These are phyloP conservation scores for Calonectria hawksworthii DNA, from an alignment of 2,329 filamentous ascomycete species.

Conservation along the genomic window DNA sequence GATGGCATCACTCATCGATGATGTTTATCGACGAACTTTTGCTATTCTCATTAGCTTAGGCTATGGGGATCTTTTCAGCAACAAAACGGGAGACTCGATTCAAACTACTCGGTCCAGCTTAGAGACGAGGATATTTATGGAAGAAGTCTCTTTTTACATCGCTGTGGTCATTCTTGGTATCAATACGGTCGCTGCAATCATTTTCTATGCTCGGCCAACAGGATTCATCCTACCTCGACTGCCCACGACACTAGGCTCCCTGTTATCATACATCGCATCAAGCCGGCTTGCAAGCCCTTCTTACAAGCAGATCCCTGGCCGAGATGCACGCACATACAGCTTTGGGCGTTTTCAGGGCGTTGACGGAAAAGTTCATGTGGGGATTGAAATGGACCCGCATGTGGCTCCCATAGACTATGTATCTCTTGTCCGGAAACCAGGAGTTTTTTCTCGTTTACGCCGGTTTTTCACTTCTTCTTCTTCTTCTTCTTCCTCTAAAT, in stretches of 20 bases:
- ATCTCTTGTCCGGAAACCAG: background rate
- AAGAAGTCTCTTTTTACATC: slow-evolving; percentile 60
- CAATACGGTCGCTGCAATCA: slow-evolving; percentile 57
- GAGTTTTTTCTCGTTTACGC: background rate
- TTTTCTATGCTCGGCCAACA: slow-evolving; percentile 59
- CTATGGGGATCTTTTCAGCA: slow-evolving; percentile 51
- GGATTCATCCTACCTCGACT: slow-evolving; percentile 62
- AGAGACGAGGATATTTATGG: slow-evolving; percentile 64
- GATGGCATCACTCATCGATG: slow-evolving; percentile 32
- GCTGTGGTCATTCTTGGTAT: slow-evolving; percentile 57
- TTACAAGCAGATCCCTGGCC: background rate
- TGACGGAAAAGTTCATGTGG: slow-evolving; percentile 63
- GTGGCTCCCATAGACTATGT: slow-evolving; percentile 49
- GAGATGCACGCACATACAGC: slow-evolving; percentile 51
- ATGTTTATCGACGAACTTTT: slow-evolving; percentile 45
- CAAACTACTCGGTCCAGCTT: slow-evolving; percentile 32
- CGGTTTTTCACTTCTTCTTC: background rate
- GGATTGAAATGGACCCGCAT: slow-evolving; percentile 64
- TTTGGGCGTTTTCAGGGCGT: slow-evolving; percentile 65
- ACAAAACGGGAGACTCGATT: background rate
- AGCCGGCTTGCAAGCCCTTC: slow-evolving; percentile 51
- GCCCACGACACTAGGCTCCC: slow-evolving; percentile 64
- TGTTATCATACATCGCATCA: slow-evolving; percentile 62
- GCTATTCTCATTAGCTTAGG: slow-evolving; percentile 57
- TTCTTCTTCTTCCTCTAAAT: background rate